These are phyloP conservation scores for Myxozyma geophila DNA, from an alignment of 805 yeast species.

Conservation along the genomic window DNA sequence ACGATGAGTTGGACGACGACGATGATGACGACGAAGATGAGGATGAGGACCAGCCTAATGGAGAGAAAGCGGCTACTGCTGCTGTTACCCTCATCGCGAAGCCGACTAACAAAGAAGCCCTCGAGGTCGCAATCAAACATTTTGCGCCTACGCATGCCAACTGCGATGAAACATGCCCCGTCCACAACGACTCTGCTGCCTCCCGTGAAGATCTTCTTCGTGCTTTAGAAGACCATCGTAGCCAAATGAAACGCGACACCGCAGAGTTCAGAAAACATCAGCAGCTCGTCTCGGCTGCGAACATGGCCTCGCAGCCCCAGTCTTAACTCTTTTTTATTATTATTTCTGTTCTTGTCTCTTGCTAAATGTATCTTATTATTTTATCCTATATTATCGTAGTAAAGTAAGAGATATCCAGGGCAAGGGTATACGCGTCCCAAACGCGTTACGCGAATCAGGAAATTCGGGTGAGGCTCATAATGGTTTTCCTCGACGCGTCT, in stretches of 20 bases:
- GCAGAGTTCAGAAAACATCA: constrained; percentile 20
- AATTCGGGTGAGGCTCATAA: background rate
- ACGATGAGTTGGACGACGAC: constrained; percentile 13
- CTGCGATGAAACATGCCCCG: constrained; percentile 25
- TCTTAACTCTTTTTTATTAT: background rate
- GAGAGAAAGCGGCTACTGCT: background rate
- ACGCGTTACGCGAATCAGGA: constrained; percentile 1
- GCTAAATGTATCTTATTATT: background rate
- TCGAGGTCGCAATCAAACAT: constrained; percentile 16
- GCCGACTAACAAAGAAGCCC: constrained; percentile 10
- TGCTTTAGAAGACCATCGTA: constrained; percentile 24
- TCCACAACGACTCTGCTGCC: constrained; percentile 25
- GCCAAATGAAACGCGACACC: constrained; percentile 23
- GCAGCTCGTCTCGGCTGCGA: background rate
- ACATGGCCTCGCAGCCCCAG: background rate
- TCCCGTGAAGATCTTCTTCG: constrained; percentile 17
- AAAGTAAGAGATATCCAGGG: background rate
- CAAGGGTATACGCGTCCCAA: constrained; percentile 5
- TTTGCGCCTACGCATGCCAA: constrained; percentile 21
- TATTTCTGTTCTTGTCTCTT: background rate
- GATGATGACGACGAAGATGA: constrained; percentile 10
- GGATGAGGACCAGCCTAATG: background rate
- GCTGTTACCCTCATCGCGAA: background rate
- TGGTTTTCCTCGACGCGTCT: background rate
- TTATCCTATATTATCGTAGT: background rate